phyloP scores from a whole-genome alignment of 371 early-diverging fungal genomes.

The Mortierella sp. region DNA sequence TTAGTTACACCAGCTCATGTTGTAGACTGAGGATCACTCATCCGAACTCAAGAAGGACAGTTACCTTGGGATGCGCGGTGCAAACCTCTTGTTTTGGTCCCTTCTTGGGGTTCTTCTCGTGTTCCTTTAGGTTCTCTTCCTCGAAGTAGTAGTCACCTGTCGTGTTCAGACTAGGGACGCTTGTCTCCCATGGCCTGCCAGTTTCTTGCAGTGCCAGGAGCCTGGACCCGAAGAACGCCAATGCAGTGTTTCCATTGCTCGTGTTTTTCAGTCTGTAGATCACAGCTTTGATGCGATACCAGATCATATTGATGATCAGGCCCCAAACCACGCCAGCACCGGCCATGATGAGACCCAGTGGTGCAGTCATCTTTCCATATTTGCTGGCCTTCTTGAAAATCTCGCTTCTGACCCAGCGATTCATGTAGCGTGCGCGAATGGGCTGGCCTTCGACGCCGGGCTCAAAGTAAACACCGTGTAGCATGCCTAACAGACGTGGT shows the following conservation, averaged over 20 bases:
- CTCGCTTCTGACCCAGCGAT: constrained; percentile 39
- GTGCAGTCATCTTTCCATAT: constrained; percentile 13
- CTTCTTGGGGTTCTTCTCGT: neutral
- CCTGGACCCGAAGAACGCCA: constrained; percentile 21
- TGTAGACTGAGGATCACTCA: too few relatives aligned
- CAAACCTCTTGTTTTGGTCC: constrained; percentile 9
- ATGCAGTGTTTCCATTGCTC: constrained; percentile 27
- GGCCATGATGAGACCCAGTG: constrained; percentile 28
- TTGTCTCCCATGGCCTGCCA: constrained; percentile 25
- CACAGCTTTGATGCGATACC: constrained; percentile 10
- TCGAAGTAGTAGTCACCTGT: constrained; percentile 49
- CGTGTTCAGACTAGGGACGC: constrained; percentile 33
- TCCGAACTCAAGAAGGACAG: neutral
- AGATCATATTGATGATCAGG: neutral
- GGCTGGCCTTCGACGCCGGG: constrained; percentile 13
- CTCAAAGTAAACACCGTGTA: constrained; percentile 46
- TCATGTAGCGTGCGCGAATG: constrained; percentile 45
- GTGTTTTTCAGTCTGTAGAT: constrained; percentile 7
- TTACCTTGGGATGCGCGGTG: constrained; percentile 53
- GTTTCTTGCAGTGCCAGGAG: constrained; percentile 41
- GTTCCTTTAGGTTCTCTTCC: constrained; percentile 13
- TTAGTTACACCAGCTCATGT: neutral
- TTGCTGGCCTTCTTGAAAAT: constrained; percentile 27
- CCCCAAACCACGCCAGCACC: constrained; percentile 7
- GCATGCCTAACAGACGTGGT: constrained; percentile 25